Percentiles rank a stretch among this genome's conserved stretches.
Conservation (phyloP, 1,139 yeast genomes). For the Lodderomyces orthopsilosis region DNA sequence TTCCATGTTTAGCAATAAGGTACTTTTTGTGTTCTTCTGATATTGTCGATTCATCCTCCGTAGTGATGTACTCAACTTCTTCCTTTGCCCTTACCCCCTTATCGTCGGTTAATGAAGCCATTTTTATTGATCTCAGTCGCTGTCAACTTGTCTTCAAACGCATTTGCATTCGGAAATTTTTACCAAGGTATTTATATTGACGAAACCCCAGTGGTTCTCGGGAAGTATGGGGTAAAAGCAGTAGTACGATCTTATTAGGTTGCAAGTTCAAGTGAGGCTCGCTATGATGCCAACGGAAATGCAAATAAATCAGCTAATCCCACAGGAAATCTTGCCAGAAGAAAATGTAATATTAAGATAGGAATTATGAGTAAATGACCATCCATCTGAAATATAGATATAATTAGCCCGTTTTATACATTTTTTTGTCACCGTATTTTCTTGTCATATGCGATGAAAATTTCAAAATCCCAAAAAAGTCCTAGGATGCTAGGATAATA, state of each 20-base stretch:
- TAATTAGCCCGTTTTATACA: background rate
- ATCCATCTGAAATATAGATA: background rate
- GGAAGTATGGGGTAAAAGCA: background rate
- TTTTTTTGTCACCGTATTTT: background rate
- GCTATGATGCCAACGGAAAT: background rate
- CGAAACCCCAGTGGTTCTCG: background rate
- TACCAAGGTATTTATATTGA: background rate
- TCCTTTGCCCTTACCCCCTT: background rate
- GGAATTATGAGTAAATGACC: background rate
- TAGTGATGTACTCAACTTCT: slow-evolving; percentile 2
- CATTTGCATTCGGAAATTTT: background rate
- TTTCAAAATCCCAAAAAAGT: background rate
- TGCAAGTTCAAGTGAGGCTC: background rate
- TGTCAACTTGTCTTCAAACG: background rate
- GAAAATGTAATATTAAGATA: too few species aligned
- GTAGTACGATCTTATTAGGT: background rate
- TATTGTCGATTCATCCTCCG: background rate
- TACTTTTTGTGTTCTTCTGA: slow-evolving; percentile 15
- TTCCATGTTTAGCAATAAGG: slow-evolving; percentile 19
- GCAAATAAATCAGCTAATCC: background rate
- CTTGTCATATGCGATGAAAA: background rate
- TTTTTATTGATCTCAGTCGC: background rate
- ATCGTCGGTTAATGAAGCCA: background rate
- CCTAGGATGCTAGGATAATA: too few species aligned
- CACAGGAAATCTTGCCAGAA: background rate